Conservation (phyloP, 805 yeast species). For the Kazachstania martiniae region DNA sequence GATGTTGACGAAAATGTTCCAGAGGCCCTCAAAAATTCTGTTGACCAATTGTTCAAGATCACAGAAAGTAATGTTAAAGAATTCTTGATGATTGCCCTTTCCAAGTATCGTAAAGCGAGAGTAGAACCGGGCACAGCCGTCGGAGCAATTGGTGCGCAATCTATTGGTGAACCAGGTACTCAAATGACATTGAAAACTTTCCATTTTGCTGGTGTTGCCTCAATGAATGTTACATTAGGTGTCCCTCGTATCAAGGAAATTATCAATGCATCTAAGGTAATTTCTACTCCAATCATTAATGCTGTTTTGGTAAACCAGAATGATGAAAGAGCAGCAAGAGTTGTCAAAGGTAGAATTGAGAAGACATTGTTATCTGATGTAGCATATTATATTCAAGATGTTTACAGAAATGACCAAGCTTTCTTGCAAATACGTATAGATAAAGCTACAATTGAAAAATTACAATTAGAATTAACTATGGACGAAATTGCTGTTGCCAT, state of each 20-base stretch:
- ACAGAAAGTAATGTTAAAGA: conserved; percentile 46
- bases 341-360: conserved; percentile 94
- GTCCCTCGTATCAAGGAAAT: conserved; percentile 99
- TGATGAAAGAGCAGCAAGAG: conserved; percentile 97
- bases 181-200: conserved; percentile 95
- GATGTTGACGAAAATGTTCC: conserved; percentile 31
- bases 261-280: conserved; percentile 89
- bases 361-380: conserved; percentile 82
- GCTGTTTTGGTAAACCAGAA: conserved; percentile 85
- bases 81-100: conserved; percentile 67
- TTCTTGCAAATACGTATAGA: conserved; percentile 76
- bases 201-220: conserved; percentile 99
- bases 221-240: conserved; percentile 97
- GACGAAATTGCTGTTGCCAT: conserved; percentile 83
- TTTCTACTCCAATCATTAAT: conserved; percentile 93
- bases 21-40: conserved; percentile 34
- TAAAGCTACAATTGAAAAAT: conserved; percentile 68
- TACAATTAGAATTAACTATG: conserved; percentile 80
- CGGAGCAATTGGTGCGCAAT: conserved; percentile 98
- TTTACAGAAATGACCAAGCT: conserved; percentile 69
- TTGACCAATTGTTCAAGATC: conserved; percentile 57
- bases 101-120: conserved; percentile 76
- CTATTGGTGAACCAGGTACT: conserved; percentile 99
- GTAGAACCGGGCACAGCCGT: conserved; percentile 99
- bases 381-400: conserved; percentile 86